A percentile compares a stretch with the other conserved stretches of the same genome.
These are phyloP conservation scores for Fusarium pseudocircinatum DNA, from an alignment of 2,329 filamentous ascomycete species.

Conservation along the genomic window DNA sequence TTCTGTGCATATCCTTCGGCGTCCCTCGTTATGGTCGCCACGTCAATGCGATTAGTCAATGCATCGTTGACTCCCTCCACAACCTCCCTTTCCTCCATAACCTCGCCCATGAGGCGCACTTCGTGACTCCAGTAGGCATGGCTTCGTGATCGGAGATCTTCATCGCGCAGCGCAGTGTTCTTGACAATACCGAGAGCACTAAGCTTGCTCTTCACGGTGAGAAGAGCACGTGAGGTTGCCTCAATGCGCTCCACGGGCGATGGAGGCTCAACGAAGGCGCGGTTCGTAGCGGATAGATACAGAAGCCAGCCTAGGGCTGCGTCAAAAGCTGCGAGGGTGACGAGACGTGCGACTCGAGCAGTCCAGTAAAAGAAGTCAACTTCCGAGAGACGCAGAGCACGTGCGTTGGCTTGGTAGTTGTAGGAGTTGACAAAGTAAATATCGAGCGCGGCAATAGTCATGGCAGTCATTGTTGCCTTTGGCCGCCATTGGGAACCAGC, in stretches of 20 bases:
- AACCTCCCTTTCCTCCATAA: conserved; percentile 83
- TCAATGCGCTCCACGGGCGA: conserved; percentile 74
- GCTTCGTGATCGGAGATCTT: conserved; percentile 70
- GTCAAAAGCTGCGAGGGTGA: conserved; percentile 74
- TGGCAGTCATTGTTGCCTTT: conserved; percentile 71
- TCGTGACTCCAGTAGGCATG: conserved; percentile 86
- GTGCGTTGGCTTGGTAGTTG: conserved; percentile 71
- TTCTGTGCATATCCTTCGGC: conserved; percentile 69
- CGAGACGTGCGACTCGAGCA: conserved; percentile 68
- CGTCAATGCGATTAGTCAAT: conserved; percentile 70
- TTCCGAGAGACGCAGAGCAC: conserved; percentile 69
- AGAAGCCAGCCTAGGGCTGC: conserved; percentile 70
- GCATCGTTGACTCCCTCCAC: conserved; percentile 76
- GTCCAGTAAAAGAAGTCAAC: conserved; percentile 79
- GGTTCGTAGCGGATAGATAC: conserved; percentile 82
- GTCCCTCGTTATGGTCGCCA: conserved; percentile 67
- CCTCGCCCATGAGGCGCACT: conserved; percentile 74
- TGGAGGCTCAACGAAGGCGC: conserved; percentile 74
- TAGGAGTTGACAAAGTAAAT: conserved; percentile 72
- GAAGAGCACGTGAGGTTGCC: conserved; percentile 63
- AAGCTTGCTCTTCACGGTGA: conserved; percentile 71
- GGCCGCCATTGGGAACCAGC: conserved; percentile 75
- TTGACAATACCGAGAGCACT: conserved; percentile 78
- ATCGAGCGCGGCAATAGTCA: conserved; percentile 70
- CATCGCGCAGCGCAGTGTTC: conserved; percentile 82